A percentile compares a stretch with the other conserved stretches of the same genome.
phyloP scores from a whole-genome alignment of 441 rosid species.

The Monsonia emarginata region DNA sequence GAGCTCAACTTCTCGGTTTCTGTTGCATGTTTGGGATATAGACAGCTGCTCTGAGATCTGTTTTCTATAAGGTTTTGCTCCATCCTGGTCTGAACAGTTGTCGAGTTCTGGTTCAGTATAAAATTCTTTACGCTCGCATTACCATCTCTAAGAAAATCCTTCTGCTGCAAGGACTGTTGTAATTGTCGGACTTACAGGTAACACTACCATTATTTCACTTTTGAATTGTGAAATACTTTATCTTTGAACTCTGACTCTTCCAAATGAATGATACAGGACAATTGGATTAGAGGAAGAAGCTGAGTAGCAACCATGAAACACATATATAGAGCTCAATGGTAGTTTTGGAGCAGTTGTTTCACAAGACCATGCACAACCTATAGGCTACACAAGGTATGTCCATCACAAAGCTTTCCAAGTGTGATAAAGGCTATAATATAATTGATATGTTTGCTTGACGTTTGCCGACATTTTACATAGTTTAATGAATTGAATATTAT shows the following conservation, averaged over 20 bases:
- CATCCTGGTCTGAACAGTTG: neutral
- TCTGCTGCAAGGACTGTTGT: neutral
- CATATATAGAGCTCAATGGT: neutral
- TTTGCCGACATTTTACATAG: too few species aligned
- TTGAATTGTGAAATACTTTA: neutral
- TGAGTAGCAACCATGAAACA: too few species aligned
- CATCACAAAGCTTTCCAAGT: neutral
- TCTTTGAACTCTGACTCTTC: neutral
- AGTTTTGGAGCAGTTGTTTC: neutral
- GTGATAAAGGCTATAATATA: neutral
- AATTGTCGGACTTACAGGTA: too few species aligned
- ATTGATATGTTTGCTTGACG: neutral
- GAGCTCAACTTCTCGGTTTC: neutral
- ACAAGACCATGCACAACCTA: neutral
- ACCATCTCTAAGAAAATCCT: neutral
- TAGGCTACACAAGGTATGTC: neutral
- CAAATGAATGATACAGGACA: too few species aligned
- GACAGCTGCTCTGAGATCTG: neutral
- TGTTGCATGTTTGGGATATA: neutral
- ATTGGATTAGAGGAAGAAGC: too few species aligned
- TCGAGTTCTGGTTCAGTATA: neutral
- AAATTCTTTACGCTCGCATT: neutral
- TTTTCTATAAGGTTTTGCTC: neutral
- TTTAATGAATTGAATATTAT: neutral
- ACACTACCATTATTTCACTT: neutral